A percentile compares a stretch with the other conserved stretches of the same genome.
phyloP scores from a whole-genome alignment of 2,329 filamentous ascomycete species.

The Fusarium caatingaense region DNA sequence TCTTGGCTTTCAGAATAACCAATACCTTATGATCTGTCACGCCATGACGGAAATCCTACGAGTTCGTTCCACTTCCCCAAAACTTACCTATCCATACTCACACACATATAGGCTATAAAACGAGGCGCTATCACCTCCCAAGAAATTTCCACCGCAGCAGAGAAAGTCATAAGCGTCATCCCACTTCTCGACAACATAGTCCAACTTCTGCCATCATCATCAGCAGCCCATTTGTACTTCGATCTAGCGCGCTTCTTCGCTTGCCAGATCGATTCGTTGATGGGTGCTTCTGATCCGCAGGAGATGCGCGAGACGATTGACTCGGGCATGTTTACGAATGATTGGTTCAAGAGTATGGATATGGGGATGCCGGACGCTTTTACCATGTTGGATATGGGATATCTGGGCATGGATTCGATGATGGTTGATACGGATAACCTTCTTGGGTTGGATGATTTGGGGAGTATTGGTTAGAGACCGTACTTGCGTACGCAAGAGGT shows the following conservation, averaged over 20 bases:
- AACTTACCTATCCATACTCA: no score
- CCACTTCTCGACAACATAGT: slow-evolving; percentile 13
- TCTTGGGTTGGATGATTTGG: background rate
- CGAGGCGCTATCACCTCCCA: background rate
- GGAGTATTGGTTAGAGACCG: background rate
- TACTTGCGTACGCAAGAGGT: background rate
- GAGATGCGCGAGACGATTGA: slow-evolving; percentile 11
- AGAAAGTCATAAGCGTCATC: slow-evolving; percentile 10
- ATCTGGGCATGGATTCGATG: slow-evolving; percentile 13
- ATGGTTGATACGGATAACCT: slow-evolving; percentile 3
- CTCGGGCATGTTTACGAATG: slow-evolving; percentile 17
- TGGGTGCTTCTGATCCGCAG: background rate
- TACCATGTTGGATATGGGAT: slow-evolving; percentile 14
- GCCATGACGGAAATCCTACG: slow-evolving; percentile 2
- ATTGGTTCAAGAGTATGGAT: slow-evolving; percentile 23
- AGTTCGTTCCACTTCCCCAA: background rate
- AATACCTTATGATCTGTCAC: slow-evolving; percentile 19
- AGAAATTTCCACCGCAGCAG: background rate
- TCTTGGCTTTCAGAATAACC: slow-evolving; percentile 15
- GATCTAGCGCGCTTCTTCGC: slow-evolving; percentile 29
- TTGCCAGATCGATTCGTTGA: slow-evolving; percentile 11
- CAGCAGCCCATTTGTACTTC: slow-evolving; percentile 9
- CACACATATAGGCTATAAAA: slow-evolving; percentile 2
- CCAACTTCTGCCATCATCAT: slow-evolving; percentile 4
- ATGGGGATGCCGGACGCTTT: slow-evolving; percentile 4